phyloP scores from a whole-genome alignment of 73 alveolate species.

The Effrenium voratum region DNA sequence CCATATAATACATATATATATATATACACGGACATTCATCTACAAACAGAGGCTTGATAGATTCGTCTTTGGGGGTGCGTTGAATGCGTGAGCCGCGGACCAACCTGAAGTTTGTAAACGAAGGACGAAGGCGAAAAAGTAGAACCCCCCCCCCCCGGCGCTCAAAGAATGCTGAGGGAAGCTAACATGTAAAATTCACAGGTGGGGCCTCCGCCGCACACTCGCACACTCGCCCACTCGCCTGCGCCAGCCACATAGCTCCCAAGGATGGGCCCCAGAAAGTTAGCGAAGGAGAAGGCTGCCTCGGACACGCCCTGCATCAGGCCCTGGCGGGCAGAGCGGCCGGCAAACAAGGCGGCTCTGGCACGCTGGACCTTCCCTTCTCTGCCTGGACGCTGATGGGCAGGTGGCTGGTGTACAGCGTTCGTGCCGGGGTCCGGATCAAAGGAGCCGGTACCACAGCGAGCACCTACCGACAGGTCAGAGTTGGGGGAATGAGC shows the following conservation, averaged over 20 bases:
- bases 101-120: neutral
- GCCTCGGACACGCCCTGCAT: constrained; percentile 88
- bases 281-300: constrained; percentile 71
- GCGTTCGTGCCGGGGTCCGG: constrained; percentile 82
- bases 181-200: neutral
- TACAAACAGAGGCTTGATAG: no score
- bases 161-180: neutral
- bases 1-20: no score
- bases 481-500: neutral
- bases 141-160: neutral
- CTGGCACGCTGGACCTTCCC: neutral
- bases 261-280: constrained; percentile 73
- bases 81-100: no score
- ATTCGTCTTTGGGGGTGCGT: no score
- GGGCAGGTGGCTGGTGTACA: constrained; percentile 84
- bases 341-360: neutral
- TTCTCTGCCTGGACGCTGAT: constrained; percentile 23
- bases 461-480: neutral
- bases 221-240: no score
- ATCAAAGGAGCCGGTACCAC: constrained; percentile 72
- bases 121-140: neutral
- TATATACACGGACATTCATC: no score
- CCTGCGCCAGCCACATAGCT: constrained; percentile 61
- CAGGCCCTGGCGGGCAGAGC: constrained; percentile 32
- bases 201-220: no score